A percentile compares a stretch with the other conserved stretches of the same genome.
Evolutionary conservation across 345 rosid species (phyloP).

Genomic region (Clausena lansium): DNA sequence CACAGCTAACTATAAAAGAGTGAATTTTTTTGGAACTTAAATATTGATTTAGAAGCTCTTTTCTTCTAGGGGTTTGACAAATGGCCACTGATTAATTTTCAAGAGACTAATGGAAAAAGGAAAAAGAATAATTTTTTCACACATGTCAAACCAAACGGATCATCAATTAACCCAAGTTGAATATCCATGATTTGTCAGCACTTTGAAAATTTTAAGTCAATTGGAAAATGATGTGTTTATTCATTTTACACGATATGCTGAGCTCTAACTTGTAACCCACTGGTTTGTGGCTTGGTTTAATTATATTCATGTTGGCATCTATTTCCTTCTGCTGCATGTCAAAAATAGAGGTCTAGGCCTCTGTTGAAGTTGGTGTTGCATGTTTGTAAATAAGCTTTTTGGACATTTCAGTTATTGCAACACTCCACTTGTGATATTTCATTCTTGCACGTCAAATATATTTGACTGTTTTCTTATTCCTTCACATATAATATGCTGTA

Average conservation of each 20-base stretch:
- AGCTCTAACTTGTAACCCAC: neutral
- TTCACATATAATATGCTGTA: neutral
- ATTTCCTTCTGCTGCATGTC: neutral
- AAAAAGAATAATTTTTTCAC: neutral
- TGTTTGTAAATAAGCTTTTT: neutral
- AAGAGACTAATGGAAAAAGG: neutral
- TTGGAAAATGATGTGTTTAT: neutral
- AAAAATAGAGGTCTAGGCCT: neutral
- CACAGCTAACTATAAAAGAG: neutral
- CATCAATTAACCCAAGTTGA: neutral
- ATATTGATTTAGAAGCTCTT: neutral
- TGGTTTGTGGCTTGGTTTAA: neutral
- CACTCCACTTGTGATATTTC: neutral
- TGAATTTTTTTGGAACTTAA: neutral
- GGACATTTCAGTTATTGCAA: neutral
- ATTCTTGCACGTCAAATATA: neutral
- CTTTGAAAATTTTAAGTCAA: neutral
- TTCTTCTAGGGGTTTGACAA: neutral
- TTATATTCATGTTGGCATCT: neutral
- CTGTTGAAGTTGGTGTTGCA: neutral
- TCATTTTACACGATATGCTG: neutral
- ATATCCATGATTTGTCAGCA: neutral
- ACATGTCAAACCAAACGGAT: neutral
- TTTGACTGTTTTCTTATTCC: neutral
- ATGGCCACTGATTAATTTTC: neutral